Evolutionary conservation across 139 green algal species (phyloP).

Genomic region (Chlorella vulgaris): DNA sequence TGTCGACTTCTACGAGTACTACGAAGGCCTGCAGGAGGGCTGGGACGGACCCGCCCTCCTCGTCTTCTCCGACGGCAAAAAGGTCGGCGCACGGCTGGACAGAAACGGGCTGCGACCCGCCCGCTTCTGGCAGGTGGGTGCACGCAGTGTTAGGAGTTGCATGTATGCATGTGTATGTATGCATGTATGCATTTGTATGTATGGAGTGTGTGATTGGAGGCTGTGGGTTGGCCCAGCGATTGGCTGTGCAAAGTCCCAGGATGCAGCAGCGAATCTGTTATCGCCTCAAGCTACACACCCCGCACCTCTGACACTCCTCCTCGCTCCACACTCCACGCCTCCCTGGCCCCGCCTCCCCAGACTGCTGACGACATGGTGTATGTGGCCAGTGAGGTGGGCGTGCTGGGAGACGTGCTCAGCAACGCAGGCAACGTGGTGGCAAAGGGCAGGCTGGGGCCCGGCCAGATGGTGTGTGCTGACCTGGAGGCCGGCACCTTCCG

Average conservation of each 20-base stretch:
- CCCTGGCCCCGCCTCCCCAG: not conserved
- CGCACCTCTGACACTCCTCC: too few species aligned
- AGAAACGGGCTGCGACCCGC: constrained; percentile 97
- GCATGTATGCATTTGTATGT: not conserved
- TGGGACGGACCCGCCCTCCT: constrained; percentile 99
- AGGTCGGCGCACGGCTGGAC: constrained; percentile 92
- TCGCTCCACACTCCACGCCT: too few species aligned
- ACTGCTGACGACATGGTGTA: constrained; percentile 97
- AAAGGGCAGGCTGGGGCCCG: constrained; percentile 96
- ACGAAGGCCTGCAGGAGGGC: constrained; percentile 97
- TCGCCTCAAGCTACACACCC: too few species aligned
- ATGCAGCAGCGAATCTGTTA: too few species aligned
- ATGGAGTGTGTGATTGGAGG: not conserved
- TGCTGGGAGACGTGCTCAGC: constrained; percentile 89
- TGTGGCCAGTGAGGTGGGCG: constrained; percentile 96
- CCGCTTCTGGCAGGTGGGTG: constrained; percentile 91
- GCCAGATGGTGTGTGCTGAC: constrained; percentile 95
- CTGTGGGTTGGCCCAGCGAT: not conserved
- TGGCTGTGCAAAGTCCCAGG: too few species aligned
- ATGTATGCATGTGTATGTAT: not conserved
- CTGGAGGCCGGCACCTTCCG: constrained; percentile 84
- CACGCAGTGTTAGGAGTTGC: too few species aligned
- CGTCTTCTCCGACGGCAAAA: constrained; percentile 95
- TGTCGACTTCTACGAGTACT: constrained; percentile 95
- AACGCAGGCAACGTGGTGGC: constrained; percentile 84